Evolutionary conservation across 192 early-diverging fungal genomes (phyloP).

Genomic region (Neocallimastix lanati): DNA sequence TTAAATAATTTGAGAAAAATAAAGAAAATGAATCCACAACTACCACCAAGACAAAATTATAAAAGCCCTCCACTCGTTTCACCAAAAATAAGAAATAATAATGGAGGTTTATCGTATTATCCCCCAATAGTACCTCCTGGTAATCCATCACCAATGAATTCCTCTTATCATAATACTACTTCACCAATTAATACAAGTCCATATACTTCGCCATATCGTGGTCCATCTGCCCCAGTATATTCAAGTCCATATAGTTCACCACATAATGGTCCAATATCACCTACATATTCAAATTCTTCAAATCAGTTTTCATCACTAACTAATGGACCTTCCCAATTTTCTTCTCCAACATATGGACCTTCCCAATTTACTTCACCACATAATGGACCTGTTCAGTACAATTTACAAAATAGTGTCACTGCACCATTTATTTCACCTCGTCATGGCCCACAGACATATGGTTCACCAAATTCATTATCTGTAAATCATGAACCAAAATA

Average conservation of each 20-base stretch:
- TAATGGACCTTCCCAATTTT: background rate
- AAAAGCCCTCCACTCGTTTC: background rate
- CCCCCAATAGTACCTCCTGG: too few species aligned
- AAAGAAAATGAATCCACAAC: background rate
- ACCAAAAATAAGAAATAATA: background rate
- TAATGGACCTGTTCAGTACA: background rate
- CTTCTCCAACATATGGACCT: background rate
- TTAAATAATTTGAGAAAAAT: background rate
- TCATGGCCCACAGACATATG: background rate
- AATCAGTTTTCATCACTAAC: background rate
- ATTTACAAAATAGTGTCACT: too few species aligned
- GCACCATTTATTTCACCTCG: too few species aligned
- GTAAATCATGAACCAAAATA: background rate
- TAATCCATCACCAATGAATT: too few species aligned
- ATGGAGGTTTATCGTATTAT: too few species aligned
- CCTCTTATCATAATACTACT: too few species aligned
- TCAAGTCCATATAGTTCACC: too few species aligned
- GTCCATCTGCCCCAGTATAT: too few species aligned
- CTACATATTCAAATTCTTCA: too few species aligned
- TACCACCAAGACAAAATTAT: background rate
- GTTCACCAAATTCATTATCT: background rate
- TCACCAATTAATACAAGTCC: background rate
- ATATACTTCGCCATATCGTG: background rate
- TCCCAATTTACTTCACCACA: background rate
- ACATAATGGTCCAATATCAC: too few species aligned